phyloP scores from a whole-genome alignment of 345 rosid genomes.

The Microcos paniculata region DNA sequence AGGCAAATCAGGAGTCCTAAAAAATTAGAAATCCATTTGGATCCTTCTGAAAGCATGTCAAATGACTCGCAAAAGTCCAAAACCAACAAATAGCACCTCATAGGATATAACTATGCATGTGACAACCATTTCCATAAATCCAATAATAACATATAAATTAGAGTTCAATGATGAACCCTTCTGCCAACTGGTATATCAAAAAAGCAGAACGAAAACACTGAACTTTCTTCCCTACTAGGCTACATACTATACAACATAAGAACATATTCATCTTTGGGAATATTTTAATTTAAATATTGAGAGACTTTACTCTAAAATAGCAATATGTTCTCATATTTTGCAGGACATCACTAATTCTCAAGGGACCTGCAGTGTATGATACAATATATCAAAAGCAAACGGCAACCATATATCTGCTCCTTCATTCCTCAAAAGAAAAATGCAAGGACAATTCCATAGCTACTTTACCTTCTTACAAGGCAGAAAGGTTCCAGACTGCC shows the following conservation, averaged over 20 bases:
- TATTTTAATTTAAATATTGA: neutral
- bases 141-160: neutral
- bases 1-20: neutral
- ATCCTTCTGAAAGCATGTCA: neutral
- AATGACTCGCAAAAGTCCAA: neutral
- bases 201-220: neutral
- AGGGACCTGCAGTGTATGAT: neutral
- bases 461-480: conserved; percentile 86
- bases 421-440: neutral
- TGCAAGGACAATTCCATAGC: neutral
- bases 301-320: neutral
- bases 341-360: neutral
- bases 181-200: too few species aligned
- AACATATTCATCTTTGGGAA: neutral
- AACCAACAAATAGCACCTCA: neutral
- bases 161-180: neutral
- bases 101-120: neutral
- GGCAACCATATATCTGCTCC: neutral
- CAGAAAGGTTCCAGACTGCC: conserved; percentile 70
- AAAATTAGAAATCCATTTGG: neutral
- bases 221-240: neutral
- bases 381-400: neutral
- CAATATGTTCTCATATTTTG: conserved; percentile 1
- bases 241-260: neutral
- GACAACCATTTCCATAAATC: neutral